These are phyloP conservation scores for Acanthamoeba royreba DNA, from an alignment of 208 protist genomes.

Conservation along the genomic window DNA sequence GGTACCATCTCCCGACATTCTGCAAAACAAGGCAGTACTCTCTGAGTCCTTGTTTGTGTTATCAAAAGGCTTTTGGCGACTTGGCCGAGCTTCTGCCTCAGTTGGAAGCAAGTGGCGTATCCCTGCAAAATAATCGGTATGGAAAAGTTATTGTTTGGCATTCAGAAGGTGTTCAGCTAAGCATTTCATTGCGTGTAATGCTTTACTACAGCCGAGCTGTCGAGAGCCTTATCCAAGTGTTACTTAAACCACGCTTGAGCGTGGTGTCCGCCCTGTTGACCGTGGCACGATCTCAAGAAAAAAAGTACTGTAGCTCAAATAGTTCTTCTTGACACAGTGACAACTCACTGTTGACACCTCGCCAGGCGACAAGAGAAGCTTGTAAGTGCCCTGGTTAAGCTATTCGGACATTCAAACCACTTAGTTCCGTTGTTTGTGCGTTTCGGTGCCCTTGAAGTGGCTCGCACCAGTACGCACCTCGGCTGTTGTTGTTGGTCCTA, in stretches of 20 bases:
- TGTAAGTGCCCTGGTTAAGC: background rate
- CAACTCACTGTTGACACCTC: too few relatives aligned
- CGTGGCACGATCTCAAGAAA: background rate
- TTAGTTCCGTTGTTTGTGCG: slow-evolving; percentile 10
- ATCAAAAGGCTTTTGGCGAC: background rate
- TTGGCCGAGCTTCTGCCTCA: background rate
- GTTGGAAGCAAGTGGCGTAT: background rate
- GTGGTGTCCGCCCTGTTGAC: slow-evolving; percentile 15
- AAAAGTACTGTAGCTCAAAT: background rate
- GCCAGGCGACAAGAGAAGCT: slow-evolving; percentile 21
- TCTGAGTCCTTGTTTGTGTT: background rate
- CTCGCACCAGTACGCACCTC: slow-evolving; percentile 1
- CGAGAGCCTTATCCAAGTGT: background rate
- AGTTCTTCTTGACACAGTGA: too few relatives aligned
- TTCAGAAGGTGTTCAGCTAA: too few relatives aligned
- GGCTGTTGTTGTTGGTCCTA: background rate
- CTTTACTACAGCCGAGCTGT: background rate
- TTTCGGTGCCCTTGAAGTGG: slow-evolving; percentile 12
- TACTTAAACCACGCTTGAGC: slow-evolving; percentile 8
- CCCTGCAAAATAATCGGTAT: background rate
- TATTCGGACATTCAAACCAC: background rate
- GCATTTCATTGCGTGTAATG: too few relatives aligned
- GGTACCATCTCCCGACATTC: background rate
- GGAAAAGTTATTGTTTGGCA: too few relatives aligned
- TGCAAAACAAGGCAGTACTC: background rate